phyloP scores from a whole-genome alignment of 257 asterid species.

The Penstemon eatonii region DNA sequence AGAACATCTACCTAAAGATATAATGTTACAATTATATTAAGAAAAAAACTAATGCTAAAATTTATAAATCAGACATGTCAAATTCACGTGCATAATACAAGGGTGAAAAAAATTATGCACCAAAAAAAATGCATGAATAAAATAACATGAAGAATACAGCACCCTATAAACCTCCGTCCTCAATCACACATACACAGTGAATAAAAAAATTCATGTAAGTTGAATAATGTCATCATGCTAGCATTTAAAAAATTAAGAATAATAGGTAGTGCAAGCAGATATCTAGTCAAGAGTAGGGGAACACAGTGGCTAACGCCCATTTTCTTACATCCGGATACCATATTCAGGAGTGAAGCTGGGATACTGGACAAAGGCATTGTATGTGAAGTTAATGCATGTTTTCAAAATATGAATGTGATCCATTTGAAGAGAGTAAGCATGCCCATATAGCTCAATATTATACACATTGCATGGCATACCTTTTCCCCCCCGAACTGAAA shows the following conservation, averaged over 20 bases:
- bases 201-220: slow-evolving; percentile 11
- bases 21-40: not conserved
- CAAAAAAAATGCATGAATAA: not conserved
- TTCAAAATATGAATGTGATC: not conserved
- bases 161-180: not conserved
- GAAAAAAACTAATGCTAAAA: not conserved
- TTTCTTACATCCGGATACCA: not conserved
- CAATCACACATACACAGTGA: not conserved
- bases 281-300: slow-evolving; percentile 8
- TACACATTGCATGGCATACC: slow-evolving; percentile 41
- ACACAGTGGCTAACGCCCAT: slow-evolving; percentile 8
- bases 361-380: slow-evolving; percentile 7
- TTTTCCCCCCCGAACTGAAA: slow-evolving; percentile 55
- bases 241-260: slow-evolving; percentile 11
- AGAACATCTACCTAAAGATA: slow-evolving; percentile 1
- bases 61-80: not conserved
- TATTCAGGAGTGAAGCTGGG: slow-evolving; percentile 3
- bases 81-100: slow-evolving; percentile 5
- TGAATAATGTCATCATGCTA: slow-evolving; percentile 20
- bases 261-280: slow-evolving; percentile 19
- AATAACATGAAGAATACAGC: not conserved
- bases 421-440: slow-evolving; percentile 8
- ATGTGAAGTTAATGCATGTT: slow-evolving; percentile 11
- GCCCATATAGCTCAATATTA: slow-evolving; percentile 8
- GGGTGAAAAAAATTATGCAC: not conserved